These are phyloP conservation scores for Aspergillus quadrilineatus DNA, from an alignment of 2,329 filamentous ascomycete species.

Conservation along the genomic window DNA sequence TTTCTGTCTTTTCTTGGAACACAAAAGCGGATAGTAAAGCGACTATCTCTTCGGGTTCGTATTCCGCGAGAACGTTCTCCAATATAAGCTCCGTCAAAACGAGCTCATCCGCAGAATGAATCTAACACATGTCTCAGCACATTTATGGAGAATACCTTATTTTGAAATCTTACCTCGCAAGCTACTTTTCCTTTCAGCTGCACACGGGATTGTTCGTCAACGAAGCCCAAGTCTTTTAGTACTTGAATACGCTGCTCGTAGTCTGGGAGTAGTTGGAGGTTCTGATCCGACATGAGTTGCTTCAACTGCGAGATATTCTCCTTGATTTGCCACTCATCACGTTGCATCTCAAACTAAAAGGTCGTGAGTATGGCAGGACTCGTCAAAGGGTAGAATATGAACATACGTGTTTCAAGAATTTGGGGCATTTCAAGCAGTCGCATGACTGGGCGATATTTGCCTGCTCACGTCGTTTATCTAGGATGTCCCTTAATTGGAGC, in stretches of 20 bases:
- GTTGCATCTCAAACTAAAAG: slow-evolving; percentile 82
- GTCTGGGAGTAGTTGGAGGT: slow-evolving; percentile 90
- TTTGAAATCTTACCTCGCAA: slow-evolving; percentile 63
- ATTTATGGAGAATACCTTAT: not conserved
- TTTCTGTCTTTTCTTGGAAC: slow-evolving; percentile 94
- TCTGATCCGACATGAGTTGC: slow-evolving; percentile 90
- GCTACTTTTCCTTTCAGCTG: slow-evolving; percentile 97
- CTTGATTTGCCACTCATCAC: slow-evolving; percentile 94
- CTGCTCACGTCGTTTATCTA: slow-evolving; percentile 68
- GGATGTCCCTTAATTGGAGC: slow-evolving; percentile 73
- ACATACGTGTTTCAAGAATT: slow-evolving; percentile 85
- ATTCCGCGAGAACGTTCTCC: slow-evolving; percentile 93
- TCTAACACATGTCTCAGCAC: slow-evolving; percentile 44
- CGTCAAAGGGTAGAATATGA: not conserved
- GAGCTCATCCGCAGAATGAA: slow-evolving; percentile 94
- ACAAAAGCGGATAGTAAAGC: slow-evolving; percentile 91
- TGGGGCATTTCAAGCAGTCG: slow-evolving; percentile 66
- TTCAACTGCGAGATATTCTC: slow-evolving; percentile 88
- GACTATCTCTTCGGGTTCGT: slow-evolving; percentile 94
- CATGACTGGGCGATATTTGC: slow-evolving; percentile 63
- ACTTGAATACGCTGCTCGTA: slow-evolving; percentile 95
- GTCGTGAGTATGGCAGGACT: slow-evolving; percentile 21
- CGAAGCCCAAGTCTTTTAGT: slow-evolving; percentile 85
- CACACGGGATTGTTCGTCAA: slow-evolving; percentile 82
- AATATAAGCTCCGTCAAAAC: slow-evolving; percentile 94